A percentile compares a stretch with the other conserved stretches of the same genome.
phyloP scores from a whole-genome alignment of 2,329 filamentous ascomycete genomes.

The Epichloe sibirici region DNA sequence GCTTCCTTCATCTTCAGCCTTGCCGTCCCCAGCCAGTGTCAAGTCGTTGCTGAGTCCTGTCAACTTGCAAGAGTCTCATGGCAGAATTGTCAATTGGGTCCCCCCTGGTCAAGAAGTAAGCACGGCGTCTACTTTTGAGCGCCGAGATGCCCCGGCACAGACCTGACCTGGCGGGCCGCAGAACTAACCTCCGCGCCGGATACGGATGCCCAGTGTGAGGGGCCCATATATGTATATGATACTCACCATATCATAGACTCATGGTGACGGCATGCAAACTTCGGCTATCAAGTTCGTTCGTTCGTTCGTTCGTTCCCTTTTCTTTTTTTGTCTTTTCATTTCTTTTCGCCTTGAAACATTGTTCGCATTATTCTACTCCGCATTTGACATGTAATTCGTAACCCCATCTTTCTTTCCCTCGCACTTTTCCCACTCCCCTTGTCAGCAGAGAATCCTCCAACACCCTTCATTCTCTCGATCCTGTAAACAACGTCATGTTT shows the following conservation, averaged over 20 bases:
- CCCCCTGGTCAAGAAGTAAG: too few species aligned
- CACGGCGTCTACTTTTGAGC: not conserved
- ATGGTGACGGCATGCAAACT: not conserved
- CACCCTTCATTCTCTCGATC: not conserved
- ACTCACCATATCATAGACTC: not conserved
- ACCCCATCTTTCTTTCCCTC: not conserved
- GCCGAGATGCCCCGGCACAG: not conserved
- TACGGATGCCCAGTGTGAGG: not conserved
- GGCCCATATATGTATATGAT: not conserved
- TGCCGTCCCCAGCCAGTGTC: conserved; percentile 7
- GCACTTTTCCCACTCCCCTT: not conserved
- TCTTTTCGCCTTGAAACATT: not conserved
- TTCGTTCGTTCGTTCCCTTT: not conserved
- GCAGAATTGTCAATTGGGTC: not conserved
- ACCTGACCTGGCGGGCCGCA: not conserved
- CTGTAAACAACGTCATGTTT: not conserved
- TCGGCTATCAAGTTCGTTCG: not conserved
- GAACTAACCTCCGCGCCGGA: not conserved
- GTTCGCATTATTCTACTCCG: not conserved
- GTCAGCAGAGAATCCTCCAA: not conserved
- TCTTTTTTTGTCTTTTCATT: not conserved
- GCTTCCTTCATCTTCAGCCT: conserved; percentile 12
- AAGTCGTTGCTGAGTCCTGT: too few species aligned
- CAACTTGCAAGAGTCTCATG: not conserved
- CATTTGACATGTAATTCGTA: not conserved